Evolutionary conservation across 805 yeast genomes (phyloP).

Genomic region (Kluyveromyces starmeri): DNA sequence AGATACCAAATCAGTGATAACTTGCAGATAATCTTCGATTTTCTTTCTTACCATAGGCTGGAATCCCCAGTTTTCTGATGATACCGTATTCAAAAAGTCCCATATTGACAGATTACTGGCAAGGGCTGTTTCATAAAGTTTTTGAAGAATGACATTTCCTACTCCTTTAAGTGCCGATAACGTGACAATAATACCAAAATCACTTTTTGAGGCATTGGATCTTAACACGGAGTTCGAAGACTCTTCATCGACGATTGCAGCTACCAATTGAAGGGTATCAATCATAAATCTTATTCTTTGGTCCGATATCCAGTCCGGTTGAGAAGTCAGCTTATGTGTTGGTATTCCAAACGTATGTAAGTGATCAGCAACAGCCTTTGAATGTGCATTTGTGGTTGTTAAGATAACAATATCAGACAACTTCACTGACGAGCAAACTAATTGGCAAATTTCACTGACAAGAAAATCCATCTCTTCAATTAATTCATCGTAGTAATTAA

Average conservation of each 20-base stretch:
- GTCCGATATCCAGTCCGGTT: conserved; percentile 45
- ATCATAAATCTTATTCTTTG: conserved; percentile 32
- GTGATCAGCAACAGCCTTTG: conserved; percentile 32
- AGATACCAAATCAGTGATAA: conserved; percentile 13
- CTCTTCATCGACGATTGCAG: conserved; percentile 10
- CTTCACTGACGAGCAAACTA: conserved; percentile 19
- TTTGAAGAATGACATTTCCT: conserved; percentile 17
- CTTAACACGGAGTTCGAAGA: no score
- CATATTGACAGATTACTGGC: conserved; percentile 16
- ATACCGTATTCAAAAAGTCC: conserved; percentile 15
- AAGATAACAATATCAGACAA: conserved; percentile 43
- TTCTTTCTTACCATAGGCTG: conserved; percentile 16
- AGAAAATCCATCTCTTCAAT: conserved; percentile 19
- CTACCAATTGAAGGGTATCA: conserved; percentile 38
- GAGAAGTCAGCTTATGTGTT: conserved; percentile 35
- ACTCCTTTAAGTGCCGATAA: conserved; percentile 20
- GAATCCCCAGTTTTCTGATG: conserved; percentile 12
- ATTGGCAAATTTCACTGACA: conserved; percentile 15
- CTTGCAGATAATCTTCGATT: conserved; percentile 22
- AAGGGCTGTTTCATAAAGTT: conserved; percentile 13
- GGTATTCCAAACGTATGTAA: conserved; percentile 37
- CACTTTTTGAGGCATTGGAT: conserved; percentile 11
- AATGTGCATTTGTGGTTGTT: conserved; percentile 43
- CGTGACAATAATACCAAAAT: conserved; percentile 21
- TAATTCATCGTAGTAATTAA: conserved; percentile 9